Conservation (phyloP, 179 eudicot species). For the Spergularia azorica region DNA sequence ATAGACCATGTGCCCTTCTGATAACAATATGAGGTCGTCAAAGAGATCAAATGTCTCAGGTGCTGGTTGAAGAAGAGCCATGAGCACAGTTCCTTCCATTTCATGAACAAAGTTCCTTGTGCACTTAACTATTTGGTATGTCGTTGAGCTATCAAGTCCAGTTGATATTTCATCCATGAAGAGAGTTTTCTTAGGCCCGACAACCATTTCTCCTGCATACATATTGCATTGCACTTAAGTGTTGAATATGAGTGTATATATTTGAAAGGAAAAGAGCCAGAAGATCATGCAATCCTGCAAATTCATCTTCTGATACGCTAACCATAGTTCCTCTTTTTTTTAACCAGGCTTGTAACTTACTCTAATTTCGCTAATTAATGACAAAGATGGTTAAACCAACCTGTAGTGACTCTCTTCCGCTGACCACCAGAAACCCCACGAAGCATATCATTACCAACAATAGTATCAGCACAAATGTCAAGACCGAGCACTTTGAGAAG, state of each 20-base stretch:
- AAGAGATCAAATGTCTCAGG: conserved; percentile 76
- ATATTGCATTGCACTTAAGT: not conserved
- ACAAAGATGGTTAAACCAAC: conserved; percentile 11
- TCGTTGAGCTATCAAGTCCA: conserved; percentile 94
- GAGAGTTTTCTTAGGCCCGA: conserved; percentile 89
- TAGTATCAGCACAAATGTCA: conserved; percentile 39
- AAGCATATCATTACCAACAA: conserved; percentile 34
- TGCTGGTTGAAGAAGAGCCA: conserved; percentile 81
- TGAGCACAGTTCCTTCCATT: conserved; percentile 77
- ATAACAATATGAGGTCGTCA: conserved; percentile 70
- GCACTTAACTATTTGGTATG: conserved; percentile 90
- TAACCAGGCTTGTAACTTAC: no score
- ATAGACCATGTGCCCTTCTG: conserved; percentile 77
- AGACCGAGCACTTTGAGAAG: conserved; percentile 39
- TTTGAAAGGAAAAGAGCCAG: not conserved
- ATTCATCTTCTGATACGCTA: not conserved
- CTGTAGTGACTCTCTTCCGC: conserved; percentile 42
- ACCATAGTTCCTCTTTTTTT: no score
- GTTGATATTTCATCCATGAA: conserved; percentile 98
- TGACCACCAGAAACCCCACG: conserved; percentile 47
- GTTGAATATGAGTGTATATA: not conserved
- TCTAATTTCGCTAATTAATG: not conserved
- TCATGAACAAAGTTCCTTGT: conserved; percentile 66
- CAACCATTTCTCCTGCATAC: conserved; percentile 85
- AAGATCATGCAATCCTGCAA: no score